phyloP scores from a whole-genome alignment of 129 eudicot species.

The Tanacetum coccineum region DNA sequence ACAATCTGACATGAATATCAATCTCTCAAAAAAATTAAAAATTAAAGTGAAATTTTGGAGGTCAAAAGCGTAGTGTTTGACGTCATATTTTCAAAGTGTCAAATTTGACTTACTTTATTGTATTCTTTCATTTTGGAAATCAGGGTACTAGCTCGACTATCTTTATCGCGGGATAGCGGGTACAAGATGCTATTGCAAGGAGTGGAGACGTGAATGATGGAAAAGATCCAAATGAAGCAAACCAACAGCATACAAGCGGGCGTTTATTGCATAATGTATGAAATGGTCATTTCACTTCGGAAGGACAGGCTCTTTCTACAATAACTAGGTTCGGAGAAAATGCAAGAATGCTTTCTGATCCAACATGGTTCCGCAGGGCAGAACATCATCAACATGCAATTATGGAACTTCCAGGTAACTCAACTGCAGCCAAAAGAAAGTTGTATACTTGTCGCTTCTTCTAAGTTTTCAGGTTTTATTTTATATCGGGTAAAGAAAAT shows the following conservation, averaged over 20 bases:
- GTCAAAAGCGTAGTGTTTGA: conserved; percentile 9
- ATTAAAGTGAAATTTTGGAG: neutral
- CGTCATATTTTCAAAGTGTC: neutral
- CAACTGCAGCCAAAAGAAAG: neutral
- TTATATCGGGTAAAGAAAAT: neutral
- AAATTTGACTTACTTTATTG: conserved; percentile 4
- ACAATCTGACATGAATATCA: conserved; percentile 15
- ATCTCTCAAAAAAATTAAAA: conserved; percentile 8
- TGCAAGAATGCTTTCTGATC: conserved; percentile 60
- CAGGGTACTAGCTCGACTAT: conserved; percentile 76
- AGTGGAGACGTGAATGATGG: conserved; percentile 62
- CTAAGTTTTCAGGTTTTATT: neutral
- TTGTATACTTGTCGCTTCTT: neutral
- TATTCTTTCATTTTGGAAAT: neutral
- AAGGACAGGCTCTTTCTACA: conserved; percentile 84
- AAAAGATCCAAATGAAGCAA: conserved; percentile 29
- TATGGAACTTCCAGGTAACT: conserved; percentile 56
- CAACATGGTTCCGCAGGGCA: conserved; percentile 64
- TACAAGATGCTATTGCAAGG: conserved; percentile 93
- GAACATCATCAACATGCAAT: conserved; percentile 68
- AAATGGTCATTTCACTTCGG: conserved; percentile 42
- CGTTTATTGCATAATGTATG: conserved; percentile 31
- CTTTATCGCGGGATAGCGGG: conserved; percentile 55
- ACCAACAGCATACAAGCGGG: conserved; percentile 29
- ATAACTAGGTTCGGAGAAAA: conserved; percentile 71